Percentiles rank a stretch among this genome's conserved stretches.
Evolutionary conservation across 805 yeast genomes (phyloP).

Genomic region (Lachancea sp.): DNA sequence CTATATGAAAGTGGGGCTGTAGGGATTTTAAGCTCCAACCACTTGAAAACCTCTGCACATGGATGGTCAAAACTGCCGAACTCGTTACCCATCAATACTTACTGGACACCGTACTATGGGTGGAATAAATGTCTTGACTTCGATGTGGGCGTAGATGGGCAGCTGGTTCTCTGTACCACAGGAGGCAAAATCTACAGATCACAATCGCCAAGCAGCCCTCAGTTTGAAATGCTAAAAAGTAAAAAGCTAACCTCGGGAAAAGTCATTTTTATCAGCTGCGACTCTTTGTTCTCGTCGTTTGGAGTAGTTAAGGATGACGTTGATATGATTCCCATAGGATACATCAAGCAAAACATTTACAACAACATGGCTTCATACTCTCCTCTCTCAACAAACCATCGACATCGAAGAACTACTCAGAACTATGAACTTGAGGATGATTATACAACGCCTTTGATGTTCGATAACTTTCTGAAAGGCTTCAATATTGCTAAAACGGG

Average conservation of each 20-base stretch:
- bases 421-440: slow-evolving; percentile 11
- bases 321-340: slow-evolving; percentile 49
- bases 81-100: slow-evolving; percentile 38
- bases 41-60: slow-evolving; percentile 14
- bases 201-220: slow-evolving; percentile 2
- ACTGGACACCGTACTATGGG: slow-evolving; percentile 58
- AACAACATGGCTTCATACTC: slow-evolving; percentile 52
- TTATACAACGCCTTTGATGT: background rate
- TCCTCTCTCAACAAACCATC: slow-evolving; percentile 29
- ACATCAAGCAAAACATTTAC: slow-evolving; percentile 41
- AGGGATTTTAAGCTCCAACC: slow-evolving; percentile 17
- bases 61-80: slow-evolving; percentile 36
- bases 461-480: slow-evolving; percentile 12
- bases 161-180: slow-evolving; percentile 56
- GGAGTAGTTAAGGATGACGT: slow-evolving; percentile 60
- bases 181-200: slow-evolving; percentile 59
- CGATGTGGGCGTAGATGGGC: slow-evolving; percentile 63
- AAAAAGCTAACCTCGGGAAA: slow-evolving; percentile 33
- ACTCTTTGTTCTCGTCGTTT: slow-evolving; percentile 57
- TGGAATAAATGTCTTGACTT: slow-evolving; percentile 49
- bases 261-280: slow-evolving; percentile 51
- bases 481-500: background rate
- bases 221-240: slow-evolving; percentile 24
- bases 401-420: slow-evolving; percentile 5
- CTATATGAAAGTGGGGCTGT: slow-evolving; percentile 58